Conservation (phyloP, 163 green algal genomes). For the Scenedesmus sp. region DNA sequence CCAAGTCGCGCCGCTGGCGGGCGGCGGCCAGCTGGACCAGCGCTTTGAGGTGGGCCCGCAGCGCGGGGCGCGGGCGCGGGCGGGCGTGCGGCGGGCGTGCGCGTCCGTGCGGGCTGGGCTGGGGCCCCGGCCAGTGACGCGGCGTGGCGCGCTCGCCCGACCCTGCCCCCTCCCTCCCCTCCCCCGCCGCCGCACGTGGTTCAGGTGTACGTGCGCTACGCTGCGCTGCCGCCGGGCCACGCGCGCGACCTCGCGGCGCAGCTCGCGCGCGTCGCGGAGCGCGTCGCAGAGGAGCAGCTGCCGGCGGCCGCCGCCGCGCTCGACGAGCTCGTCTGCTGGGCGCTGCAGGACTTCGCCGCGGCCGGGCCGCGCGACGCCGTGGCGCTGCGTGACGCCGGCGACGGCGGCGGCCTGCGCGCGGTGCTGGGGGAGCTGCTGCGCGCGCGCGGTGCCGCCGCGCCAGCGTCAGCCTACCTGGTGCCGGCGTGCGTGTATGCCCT, state of each 20-base stretch:
- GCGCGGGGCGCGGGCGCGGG: too few species aligned
- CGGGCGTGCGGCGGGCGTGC: too few species aligned
- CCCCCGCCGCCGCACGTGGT: too few species aligned
- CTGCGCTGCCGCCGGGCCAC: slow-evolving; percentile 28
- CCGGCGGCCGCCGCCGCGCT: slow-evolving; percentile 17
- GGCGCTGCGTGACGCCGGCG: background rate
- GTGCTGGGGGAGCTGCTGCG: background rate
- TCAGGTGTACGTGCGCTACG: slow-evolving; percentile 9
- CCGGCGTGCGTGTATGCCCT: slow-evolving; percentile 43
- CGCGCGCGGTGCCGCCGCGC: background rate
- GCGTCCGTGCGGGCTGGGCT: too few species aligned
- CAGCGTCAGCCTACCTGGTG: slow-evolving; percentile 2
- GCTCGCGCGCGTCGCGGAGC: slow-evolving; percentile 23
- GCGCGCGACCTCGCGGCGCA: background rate
- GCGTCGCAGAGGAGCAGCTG: slow-evolving; percentile 13
- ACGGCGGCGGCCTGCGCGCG: too few species aligned
- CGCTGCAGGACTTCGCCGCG: slow-evolving; percentile 29
- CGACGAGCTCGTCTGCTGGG: slow-evolving; percentile 27
- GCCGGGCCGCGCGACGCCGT: background rate
- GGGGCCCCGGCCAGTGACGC: too few species aligned
- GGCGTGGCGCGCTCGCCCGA: too few species aligned
- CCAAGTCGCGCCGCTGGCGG: slow-evolving; percentile 46
- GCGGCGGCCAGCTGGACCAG: slow-evolving; percentile 35
- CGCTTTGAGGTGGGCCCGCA: slow-evolving; percentile 31
- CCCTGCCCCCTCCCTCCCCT: too few species aligned